Evolutionary conservation across 2,329 filamentous ascomycete species (phyloP).

Genomic region (Colletotrichum chrysophilum): DNA sequence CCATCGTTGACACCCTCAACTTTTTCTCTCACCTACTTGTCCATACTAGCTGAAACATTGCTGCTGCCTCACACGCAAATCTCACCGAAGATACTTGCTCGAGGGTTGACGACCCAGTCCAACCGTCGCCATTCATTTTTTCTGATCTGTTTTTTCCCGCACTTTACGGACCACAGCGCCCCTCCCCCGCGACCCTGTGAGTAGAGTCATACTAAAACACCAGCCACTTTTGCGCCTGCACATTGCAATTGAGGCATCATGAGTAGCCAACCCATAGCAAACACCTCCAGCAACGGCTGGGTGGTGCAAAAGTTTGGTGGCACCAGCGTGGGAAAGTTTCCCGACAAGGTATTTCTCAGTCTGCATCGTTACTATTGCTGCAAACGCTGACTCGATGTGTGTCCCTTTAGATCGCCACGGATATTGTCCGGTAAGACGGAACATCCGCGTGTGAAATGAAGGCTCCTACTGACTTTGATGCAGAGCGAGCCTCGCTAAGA

Average conservation of each 20-base stretch:
- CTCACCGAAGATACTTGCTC: neutral
- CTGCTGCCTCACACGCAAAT: neutral
- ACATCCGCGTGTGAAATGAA: neutral
- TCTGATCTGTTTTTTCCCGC: neutral
- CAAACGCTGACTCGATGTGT: conserved; percentile 32
- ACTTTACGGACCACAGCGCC: neutral
- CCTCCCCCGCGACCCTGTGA: neutral
- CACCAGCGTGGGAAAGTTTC: conserved; percentile 94
- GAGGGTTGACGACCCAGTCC: conserved; percentile 10
- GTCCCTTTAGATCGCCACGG: conserved; percentile 59
- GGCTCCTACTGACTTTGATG: conserved; percentile 22
- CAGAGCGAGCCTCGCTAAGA: conserved; percentile 66
- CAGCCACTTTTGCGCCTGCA: neutral
- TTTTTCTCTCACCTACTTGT: neutral
- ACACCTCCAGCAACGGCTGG: conserved; percentile 63
- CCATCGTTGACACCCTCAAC: neutral
- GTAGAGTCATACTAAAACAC: conserved; percentile 4
- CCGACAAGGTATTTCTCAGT: conserved; percentile 61
- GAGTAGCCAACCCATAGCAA: conserved; percentile 26
- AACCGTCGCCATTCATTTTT: conserved; percentile 8
- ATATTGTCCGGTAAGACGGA: conserved; percentile 66
- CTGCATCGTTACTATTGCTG: conserved; percentile 14
- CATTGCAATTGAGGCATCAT: conserved; percentile 9
- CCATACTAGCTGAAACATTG: neutral
- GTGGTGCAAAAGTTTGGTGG: conserved; percentile 95